Conservation (phyloP, 164 flowering plant species). For the Houttuynia cordata region DNA sequence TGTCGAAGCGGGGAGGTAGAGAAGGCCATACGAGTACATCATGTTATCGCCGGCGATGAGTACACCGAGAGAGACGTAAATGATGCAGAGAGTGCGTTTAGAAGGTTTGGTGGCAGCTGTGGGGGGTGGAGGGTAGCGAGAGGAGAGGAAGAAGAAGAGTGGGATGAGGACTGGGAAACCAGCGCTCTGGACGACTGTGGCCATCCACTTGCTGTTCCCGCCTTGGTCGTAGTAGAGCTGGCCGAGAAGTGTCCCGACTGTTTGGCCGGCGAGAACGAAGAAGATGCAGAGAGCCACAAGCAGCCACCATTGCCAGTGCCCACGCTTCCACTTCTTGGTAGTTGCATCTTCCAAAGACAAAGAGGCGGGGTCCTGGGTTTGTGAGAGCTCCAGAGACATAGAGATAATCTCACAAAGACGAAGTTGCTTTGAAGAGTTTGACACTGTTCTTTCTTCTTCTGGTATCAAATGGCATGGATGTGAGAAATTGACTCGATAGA, state of each 20-base stretch:
- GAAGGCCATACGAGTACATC: constrained; percentile 21
- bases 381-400: too few species aligned
- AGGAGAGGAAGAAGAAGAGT: constrained; percentile 4
- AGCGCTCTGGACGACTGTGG: constrained; percentile 19
- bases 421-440: too few species aligned
- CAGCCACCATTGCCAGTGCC: constrained; percentile 24
- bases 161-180: constrained; percentile 18
- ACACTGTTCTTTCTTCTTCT: too few species aligned
- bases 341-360: not conserved
- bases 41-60: constrained; percentile 14
- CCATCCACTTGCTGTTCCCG: constrained; percentile 29
- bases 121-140: not conserved
- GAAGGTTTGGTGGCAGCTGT: not conserved
- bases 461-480: too few species aligned
- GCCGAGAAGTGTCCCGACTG: constrained; percentile 16
- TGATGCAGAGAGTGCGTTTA: not conserved
- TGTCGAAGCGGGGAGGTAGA: constrained; percentile 21
- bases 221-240: constrained; percentile 22
- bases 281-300: constrained; percentile 15
- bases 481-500: too few species aligned
- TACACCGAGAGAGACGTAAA: constrained; percentile 13
- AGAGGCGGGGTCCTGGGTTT: too few species aligned
- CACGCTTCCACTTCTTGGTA: not conserved
- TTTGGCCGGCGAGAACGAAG: constrained; percentile 20
- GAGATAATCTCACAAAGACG: too few species aligned